phyloP scores from a whole-genome alignment of 306 rosid species.

The Crataegus laevigata region DNA sequence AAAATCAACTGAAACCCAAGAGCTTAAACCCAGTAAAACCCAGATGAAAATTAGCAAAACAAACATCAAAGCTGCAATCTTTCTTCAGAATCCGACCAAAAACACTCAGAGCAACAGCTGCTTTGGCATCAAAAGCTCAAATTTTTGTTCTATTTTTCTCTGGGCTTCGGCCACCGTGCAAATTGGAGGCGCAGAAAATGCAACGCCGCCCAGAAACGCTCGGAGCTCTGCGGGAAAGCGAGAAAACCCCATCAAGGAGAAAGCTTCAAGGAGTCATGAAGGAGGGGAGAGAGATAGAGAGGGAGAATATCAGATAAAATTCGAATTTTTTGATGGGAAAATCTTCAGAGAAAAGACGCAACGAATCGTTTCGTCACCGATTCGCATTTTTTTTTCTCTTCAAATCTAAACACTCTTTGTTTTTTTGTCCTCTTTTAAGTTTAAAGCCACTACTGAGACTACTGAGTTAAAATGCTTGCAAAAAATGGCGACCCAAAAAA shows the following conservation, averaged over 20 bases:
- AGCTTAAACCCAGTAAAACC: conserved; percentile 4
- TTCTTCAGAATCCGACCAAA: neutral
- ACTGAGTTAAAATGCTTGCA: neutral
- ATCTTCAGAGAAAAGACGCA: conserved; percentile 50
- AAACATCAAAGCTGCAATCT: neutral
- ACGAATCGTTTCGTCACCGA: conserved; percentile 46
- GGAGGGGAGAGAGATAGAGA: too few relatives aligned
- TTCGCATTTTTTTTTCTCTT: conserved; percentile 16
- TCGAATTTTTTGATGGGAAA: conserved; percentile 32
- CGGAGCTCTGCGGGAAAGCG: conserved; percentile 1
- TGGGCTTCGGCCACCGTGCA: conserved; percentile 1
- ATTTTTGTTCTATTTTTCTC: neutral
- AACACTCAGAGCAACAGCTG: neutral
- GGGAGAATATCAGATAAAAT: conserved; percentile 23
- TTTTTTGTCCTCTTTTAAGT: neutral
- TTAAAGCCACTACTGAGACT: neutral
- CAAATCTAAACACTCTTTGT: neutral
- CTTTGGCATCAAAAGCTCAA: neutral
- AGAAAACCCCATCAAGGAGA: conserved; percentile 3
- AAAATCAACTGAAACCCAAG: neutral
- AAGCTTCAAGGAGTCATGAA: neutral
- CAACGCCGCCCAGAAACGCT: conserved; percentile 6
- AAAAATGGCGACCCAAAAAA: neutral
- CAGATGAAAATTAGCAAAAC: conserved; percentile 3
- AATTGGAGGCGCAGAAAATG: conserved; percentile 2